Base-by-base conservation (phyloP, 2,329 filamentous ascomycete species). In the Lecanosticta acicola region DNA sequence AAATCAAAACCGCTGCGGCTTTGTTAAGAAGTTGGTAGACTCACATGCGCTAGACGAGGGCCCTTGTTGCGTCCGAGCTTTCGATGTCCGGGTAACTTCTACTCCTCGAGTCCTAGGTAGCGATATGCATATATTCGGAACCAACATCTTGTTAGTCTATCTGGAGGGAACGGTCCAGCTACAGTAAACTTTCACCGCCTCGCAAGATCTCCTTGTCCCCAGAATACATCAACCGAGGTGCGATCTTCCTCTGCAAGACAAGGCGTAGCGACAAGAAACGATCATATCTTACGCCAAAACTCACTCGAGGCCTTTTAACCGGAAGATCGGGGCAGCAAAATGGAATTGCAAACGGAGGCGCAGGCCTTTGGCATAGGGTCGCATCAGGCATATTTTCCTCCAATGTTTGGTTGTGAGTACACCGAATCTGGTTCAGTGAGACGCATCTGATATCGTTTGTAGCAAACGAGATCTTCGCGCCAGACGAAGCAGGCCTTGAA, bases 311-410 rank as follows among this genome's bases (percentile, higher is more conserved):
- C 24, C 24, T 29, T 29, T 5, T 5, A 29, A 7, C 11, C 24
- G 5, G 24, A 7, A 5, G 24, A 29, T n/a, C 24, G 24, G 11
- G 11, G 24, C 24, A 29, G 5, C 24, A 29, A 5, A 29, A 29
- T 29, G 24, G 24, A 29, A 29, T 11, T 29, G 5, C 24, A 29
- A 11, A 29, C 24, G 5, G 24, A 29, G 24, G 7, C 24, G 11
- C 7, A 5, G 5, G 24, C 7, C 11, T 29, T 29, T 29, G 24
- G 24, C 7, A 5, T 29, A 21, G 16, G 18, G 10, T 19, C 29
- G 13, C 40, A 20, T 9, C 36, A 39, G 14, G 36, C 11, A 4
- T 39, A 39, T 19, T 42, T 33, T 16, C 40, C 40, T 33, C 35
- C 32, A 29, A 16, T 32, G 34, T 42, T 42, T 21, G 32, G 29